These are phyloP conservation scores for Vigna radiata DNA, from an alignment of 306 rosid genomes.

Conservation along the genomic window DNA sequence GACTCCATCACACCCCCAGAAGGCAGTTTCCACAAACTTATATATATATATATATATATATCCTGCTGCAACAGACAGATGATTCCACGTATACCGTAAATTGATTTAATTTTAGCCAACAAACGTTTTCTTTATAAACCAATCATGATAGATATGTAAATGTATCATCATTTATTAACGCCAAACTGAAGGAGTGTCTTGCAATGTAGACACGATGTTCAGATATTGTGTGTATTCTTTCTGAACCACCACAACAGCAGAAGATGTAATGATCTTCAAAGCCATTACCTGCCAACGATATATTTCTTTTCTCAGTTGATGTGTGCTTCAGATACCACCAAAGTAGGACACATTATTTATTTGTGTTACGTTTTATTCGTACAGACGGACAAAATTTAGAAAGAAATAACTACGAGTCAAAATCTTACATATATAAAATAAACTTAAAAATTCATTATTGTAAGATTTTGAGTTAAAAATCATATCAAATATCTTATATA, in stretches of 20 bases:
- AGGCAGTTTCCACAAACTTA: neutral
- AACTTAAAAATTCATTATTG: too few relatives aligned
- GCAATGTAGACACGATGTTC: neutral
- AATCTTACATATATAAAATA: too few relatives aligned
- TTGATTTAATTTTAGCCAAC: neutral
- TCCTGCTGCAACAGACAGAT: constrained; percentile 2
- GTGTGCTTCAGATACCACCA: constrained; percentile 12
- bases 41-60: neutral
- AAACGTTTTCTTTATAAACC: neutral
- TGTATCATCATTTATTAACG: neutral
- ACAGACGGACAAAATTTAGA: constrained; percentile 27
- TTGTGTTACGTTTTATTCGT: constrained; percentile 31
- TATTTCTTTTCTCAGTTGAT: neutral
- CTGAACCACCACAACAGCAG: neutral
- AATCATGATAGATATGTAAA: neutral
- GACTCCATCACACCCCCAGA: constrained; percentile 7
- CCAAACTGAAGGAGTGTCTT: neutral
- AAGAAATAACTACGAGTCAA: neutral
- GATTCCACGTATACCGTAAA: neutral
- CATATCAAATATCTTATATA: too few relatives aligned
- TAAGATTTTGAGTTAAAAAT: too few relatives aligned
- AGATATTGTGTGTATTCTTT: neutral
- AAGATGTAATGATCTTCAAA: constrained; percentile 1
- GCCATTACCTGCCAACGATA: neutral
- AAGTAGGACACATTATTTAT: constrained; percentile 35